Evolutionary conservation across 2,329 filamentous ascomycete species (phyloP).

Genomic region (Salinomyces thailandicus): DNA sequence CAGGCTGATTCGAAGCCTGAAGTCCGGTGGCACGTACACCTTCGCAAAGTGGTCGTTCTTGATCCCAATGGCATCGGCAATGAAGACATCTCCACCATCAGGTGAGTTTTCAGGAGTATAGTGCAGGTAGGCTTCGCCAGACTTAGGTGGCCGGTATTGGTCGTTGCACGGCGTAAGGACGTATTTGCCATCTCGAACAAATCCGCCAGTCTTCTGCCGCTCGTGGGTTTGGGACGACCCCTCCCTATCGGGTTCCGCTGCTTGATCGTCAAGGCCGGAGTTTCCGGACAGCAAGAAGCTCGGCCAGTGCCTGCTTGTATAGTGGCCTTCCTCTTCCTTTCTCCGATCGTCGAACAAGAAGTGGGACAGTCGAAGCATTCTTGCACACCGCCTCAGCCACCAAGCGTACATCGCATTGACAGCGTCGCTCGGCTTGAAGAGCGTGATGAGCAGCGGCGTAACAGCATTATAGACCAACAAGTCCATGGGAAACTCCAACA

Average conservation of each 20-base stretch:
- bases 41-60: constrained; percentile 39
- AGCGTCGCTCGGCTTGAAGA: constrained; percentile 75
- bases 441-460: constrained; percentile 74
- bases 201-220: constrained; percentile 17
- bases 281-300: constrained; percentile 8
- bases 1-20: constrained; percentile 65
- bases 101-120: constrained; percentile 43
- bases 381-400: constrained; percentile 89
- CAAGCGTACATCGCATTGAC: constrained; percentile 81
- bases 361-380: constrained; percentile 69
- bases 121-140: constrained; percentile 66
- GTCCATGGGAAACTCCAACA: constrained; percentile 89
- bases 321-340: constrained; percentile 68
- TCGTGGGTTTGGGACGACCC: neutral
- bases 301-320: constrained; percentile 21
- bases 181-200: constrained; percentile 66
- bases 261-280: neutral
- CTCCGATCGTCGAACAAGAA: constrained; percentile 83
- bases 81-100: constrained; percentile 44
- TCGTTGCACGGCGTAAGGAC: constrained; percentile 91
- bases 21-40: constrained; percentile 71
- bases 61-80: constrained; percentile 24
- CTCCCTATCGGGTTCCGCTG: neutral
- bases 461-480: constrained; percentile 94
- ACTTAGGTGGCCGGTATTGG: constrained; percentile 86